Conservation (phyloP, 345 rosid genomes). For the Ceriops decandra region DNA sequence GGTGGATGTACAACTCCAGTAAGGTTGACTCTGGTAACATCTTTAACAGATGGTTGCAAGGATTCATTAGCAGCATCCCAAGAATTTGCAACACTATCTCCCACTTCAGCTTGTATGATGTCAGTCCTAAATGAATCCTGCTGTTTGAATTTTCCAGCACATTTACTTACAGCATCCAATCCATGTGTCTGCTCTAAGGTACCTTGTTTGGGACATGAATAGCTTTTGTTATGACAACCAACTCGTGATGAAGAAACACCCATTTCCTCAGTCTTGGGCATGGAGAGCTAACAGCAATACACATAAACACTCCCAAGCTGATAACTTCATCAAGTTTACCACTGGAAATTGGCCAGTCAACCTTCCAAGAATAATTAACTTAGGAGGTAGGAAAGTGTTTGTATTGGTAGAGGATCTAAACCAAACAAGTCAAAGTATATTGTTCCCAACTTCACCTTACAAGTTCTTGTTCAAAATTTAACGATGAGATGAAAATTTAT, state of each 20-base stretch:
- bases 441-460: not conserved
- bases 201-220: conserved; percentile 13
- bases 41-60: not conserved
- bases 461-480: not conserved
- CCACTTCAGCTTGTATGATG: conserved; percentile 10
- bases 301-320: conserved; percentile 4
- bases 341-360: not conserved
- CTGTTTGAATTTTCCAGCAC: conserved; percentile 12
- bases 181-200: conserved; percentile 10
- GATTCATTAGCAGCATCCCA: conserved; percentile 19
- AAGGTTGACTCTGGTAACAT: not conserved
- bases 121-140: conserved; percentile 7
- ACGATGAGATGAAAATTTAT: not conserved
- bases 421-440: not conserved
- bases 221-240: conserved; percentile 10
- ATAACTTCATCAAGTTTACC: not conserved
- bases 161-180: conserved; percentile 1
- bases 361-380: too few species aligned
- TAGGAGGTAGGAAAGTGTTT: too few species aligned
- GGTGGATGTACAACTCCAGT: not conserved
- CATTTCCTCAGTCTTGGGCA: conserved; percentile 26
- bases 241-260: conserved; percentile 24
- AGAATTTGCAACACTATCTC: conserved; percentile 15
- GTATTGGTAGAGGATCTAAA: not conserved
- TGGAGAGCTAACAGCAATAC: conserved; percentile 11